Evolutionary conservation across 331 rosid genomes (phyloP), one percentile per base, ranked within the genome.

Genomic region (Rhamnella rubrinervis): DNA sequence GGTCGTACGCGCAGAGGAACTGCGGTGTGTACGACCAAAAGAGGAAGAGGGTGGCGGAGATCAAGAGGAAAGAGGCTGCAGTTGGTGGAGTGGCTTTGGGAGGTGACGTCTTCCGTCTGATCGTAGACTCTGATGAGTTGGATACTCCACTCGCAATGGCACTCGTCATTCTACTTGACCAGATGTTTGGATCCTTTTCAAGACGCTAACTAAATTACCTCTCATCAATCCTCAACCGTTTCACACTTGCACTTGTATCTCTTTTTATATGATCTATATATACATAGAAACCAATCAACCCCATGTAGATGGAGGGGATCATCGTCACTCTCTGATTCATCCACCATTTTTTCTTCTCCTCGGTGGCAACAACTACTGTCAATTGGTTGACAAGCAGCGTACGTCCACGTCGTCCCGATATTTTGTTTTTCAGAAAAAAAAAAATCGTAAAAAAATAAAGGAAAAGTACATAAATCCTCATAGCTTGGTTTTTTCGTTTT

Each of bases 61-160:
- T 87, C 13, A 84, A 83, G 80, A 78, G 70, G 66, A 87, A 90
- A 77, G 95, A 90, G 71, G 74, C 81, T 56, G 70, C 78, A 10
- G 75, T 63, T 2, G 89, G 85, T 5, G 88, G 90, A 17, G 83
- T 80, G 21, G 83, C 77, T 25, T 75, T 90, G 21, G 96, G 96
- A 25, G 75, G 74, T 9, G 96, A 90, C 53, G 86, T 90, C 49
- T 90, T 90, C 77, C 84, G 88, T 26, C 87, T 90, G 10, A 37
- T 85, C 19, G 86, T 87, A 1, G 83, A 84, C 60, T 88, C 96
- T 7, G 15, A 44, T 44, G 72, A 73, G 2, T 63, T 84, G 37
- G 88, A 87, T 74, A 41, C 90, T 23, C 52, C 95, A 39, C 68
- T 78, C 11, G 90, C 88, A 63, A 90, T 90, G 96, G 76, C 90